Evolutionary conservation across 2,329 filamentous ascomycete species (phyloP).

Genomic region (Berkeleyomyces basicola): DNA sequence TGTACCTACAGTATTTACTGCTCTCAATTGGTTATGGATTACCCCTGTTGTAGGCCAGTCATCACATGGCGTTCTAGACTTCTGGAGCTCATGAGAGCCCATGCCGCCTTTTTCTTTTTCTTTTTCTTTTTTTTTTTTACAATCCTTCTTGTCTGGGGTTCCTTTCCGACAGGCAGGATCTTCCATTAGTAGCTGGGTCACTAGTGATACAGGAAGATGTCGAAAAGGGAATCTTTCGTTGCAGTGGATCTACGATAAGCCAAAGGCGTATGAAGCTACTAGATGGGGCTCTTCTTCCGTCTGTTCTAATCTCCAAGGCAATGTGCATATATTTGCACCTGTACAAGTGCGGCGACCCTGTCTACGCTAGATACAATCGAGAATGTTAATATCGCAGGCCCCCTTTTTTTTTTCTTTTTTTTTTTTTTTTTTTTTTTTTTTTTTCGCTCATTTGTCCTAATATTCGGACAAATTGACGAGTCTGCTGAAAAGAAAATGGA

Average conservation of each 20-base stretch:
- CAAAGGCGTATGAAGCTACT: neutral
- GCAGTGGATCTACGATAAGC: neutral
- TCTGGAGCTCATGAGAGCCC: neutral
- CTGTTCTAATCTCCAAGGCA: neutral
- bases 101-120: neutral
- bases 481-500: too few relatives aligned
- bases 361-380: neutral
- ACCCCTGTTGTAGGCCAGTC: too few relatives aligned
- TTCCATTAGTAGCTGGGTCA: too few relatives aligned
- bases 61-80: neutral
- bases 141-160: too few relatives aligned
- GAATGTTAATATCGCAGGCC: neutral
- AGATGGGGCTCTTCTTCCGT: neutral
- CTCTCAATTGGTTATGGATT: neutral
- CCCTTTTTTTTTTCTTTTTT: neutral
- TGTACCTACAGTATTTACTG: neutral
- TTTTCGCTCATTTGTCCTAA: neutral
- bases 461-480: neutral
- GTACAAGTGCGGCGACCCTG: neutral
- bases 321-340: too few relatives aligned
- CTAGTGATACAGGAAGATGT: too few relatives aligned
- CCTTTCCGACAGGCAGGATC: too few relatives aligned
- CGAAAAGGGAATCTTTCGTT: neutral
- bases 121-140: too few relatives aligned
- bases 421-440: neutral